Evolutionary conservation across 495 filamentous ascomycete genomes (phyloP), one percentile per base, ranked within the genome.

Genomic region (Cetradonia linearis): DNA sequence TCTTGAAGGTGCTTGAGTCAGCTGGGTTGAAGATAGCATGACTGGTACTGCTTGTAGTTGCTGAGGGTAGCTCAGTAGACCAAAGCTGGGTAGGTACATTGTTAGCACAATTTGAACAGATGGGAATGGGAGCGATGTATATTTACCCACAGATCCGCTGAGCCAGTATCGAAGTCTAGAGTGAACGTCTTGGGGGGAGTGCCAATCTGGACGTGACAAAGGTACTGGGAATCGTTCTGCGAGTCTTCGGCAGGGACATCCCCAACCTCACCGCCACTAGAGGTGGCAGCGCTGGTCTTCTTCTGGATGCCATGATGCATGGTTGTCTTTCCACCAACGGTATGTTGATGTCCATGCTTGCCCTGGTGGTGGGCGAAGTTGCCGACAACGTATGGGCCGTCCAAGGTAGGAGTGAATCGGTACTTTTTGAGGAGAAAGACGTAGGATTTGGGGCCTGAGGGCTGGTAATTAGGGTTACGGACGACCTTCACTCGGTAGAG

Each of bases 151-250:
- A 89, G 76, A 77, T 90, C 87, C 8, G 84, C 76, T 48, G 85
- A 87, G 13, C 86, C 88, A 33, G 87, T 89, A 70, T 92, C 87
- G 64, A 91, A 88, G 67, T 89, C 83, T 52, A 91, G 67, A 53
- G 73, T 78, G 59, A 89, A 55, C 42, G 71, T 83, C 75, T 91
- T 86, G 3, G 75, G 72, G 11, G 86, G 86, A 1, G 81, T 86
- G 33, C 88, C 88, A 64, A 91, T 85, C 7, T 67, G 61, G 46
- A 91, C 79, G 55, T 79, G 73, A 54, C 81, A 86, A 37, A 91
- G 77, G 65, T 89, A 89, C 74, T 81, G 70, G 27, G 80, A 75
- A 60, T 91, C 87, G 63, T 89, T 85, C 71, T 90, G 86, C 60
- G 83, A 75, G 68, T 91, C 87, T 25, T 87, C 80, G n/a, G 84